These are phyloP conservation scores for Botrytis elliptica DNA, from an alignment of 2,329 filamentous ascomycete species.

Conservation along the genomic window DNA sequence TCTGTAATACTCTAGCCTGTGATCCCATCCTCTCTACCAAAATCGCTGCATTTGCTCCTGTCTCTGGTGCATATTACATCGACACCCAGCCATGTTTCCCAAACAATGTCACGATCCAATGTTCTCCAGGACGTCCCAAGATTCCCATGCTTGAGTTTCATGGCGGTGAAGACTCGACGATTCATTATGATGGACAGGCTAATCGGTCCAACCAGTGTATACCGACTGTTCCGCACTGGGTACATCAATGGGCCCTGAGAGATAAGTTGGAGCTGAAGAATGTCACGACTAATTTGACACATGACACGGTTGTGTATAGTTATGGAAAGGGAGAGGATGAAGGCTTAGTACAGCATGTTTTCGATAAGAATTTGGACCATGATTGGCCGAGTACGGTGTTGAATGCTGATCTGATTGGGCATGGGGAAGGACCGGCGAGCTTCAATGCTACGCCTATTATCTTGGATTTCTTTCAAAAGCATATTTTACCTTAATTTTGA, in stretches of 20 bases:
- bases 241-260: conserved; percentile 23
- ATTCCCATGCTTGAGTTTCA: conserved; percentile 52
- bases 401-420: conserved; percentile 21
- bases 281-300: conserved; percentile 2
- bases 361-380: conserved; percentile 20
- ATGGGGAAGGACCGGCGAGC: conserved; percentile 5
- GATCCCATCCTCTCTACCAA: conserved; percentile 40
- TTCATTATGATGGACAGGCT: conserved; percentile 46
- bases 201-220: conserved; percentile 44
- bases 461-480: conserved; percentile 21
- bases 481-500: conserved; percentile 1
- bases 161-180: conserved; percentile 48
- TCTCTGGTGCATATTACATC: conserved; percentile 47
- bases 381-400: conserved; percentile 25
- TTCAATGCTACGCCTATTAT: conserved; percentile 25
- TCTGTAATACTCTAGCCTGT: conserved; percentile 46
- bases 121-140: conserved; percentile 39
- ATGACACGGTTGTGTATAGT: conserved; percentile 18
- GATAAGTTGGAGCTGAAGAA: conserved; percentile 20
- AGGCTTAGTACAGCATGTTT: conserved; percentile 23
- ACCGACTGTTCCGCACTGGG: conserved; percentile 43
- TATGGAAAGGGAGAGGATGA: conserved; percentile 20
- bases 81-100: conserved; percentile 39
- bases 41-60: conserved; percentile 49
- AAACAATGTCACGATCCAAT: conserved; percentile 41